Conservation (phyloP, 768 basidiomycete species). For the Terana coerulea region DNA sequence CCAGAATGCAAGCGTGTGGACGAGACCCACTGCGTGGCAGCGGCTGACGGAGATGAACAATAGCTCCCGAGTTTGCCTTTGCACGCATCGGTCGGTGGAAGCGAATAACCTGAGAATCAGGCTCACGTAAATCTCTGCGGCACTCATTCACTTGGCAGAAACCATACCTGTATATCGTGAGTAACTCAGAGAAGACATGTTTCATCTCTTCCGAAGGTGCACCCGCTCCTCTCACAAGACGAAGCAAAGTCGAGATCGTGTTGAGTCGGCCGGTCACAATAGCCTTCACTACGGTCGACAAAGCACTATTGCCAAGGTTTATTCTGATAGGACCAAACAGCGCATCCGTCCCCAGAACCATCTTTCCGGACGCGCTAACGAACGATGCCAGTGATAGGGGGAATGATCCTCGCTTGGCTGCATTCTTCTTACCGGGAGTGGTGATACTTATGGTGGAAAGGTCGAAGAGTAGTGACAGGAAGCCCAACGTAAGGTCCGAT, state of each 20-base stretch:
- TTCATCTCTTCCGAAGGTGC: slow-evolving; percentile 2
- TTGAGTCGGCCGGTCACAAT: slow-evolving; percentile 3
- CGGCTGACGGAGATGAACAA: slow-evolving; percentile 5
- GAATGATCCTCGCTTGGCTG: background rate
- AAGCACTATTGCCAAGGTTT: background rate
- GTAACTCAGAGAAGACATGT: slow-evolving; percentile 2
- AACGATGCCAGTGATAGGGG: slow-evolving; percentile 3
- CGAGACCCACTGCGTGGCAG: background rate
- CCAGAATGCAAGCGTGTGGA: background rate
- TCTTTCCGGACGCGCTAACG: slow-evolving; percentile 7
- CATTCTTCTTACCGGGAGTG: background rate
- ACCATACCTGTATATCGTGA: slow-evolving; percentile 1
- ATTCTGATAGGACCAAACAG: background rate
- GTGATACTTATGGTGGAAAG: too few species aligned
- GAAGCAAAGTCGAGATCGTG: slow-evolving; percentile 1
- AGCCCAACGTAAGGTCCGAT: too few species aligned
- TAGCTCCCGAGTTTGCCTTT: slow-evolving; percentile 5
- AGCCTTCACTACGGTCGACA: background rate
- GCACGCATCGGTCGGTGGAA: background rate
- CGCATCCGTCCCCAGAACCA: slow-evolving; percentile 1
- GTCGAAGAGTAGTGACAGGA: too few species aligned
- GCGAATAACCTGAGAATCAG: background rate
- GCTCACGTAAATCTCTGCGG: background rate
- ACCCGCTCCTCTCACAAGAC: background rate
- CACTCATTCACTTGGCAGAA: background rate